phyloP scores from a whole-genome alignment of 2,329 filamentous ascomycete species.

The Penicillium polonicum region DNA sequence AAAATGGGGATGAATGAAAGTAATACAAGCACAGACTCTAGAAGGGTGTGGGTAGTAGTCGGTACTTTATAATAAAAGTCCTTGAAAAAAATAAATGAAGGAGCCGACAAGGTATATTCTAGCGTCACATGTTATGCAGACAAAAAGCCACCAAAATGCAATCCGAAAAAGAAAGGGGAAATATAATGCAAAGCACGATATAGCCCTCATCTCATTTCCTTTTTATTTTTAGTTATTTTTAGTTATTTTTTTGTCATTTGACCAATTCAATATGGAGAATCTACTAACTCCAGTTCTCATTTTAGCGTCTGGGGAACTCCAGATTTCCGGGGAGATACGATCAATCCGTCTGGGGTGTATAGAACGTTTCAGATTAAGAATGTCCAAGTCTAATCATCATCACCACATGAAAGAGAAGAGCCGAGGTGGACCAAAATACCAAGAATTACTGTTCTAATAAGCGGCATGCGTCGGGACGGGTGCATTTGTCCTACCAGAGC shows the following conservation, averaged over 20 bases:
- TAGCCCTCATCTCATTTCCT: neutral
- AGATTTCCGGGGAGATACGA: neutral
- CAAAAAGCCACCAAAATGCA: neutral
- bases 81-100: neutral
- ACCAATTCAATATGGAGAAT: neutral
- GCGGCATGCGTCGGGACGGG: neutral
- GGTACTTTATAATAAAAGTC: slow-evolving; percentile 1
- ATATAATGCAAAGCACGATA: neutral
- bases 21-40: neutral
- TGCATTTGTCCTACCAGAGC: neutral
- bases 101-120: neutral
- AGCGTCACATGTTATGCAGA: slow-evolving; percentile 1
- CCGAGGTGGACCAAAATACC: slow-evolving; percentile 2
- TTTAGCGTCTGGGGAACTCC: slow-evolving; percentile 5
- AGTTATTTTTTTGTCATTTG: neutral
- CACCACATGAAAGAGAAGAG: slow-evolving; percentile 2
- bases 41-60: neutral
- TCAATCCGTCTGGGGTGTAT: neutral
- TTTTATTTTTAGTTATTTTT: neutral
- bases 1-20: neutral
- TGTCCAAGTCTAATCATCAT: too few species aligned
- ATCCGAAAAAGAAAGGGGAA: neutral
- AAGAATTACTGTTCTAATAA: neutral
- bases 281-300: too few species aligned
- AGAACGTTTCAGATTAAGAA: neutral